Evolutionary conservation across 2,329 filamentous ascomycete genomes (phyloP).

Genomic region (Aureobasidium leucospermi): DNA sequence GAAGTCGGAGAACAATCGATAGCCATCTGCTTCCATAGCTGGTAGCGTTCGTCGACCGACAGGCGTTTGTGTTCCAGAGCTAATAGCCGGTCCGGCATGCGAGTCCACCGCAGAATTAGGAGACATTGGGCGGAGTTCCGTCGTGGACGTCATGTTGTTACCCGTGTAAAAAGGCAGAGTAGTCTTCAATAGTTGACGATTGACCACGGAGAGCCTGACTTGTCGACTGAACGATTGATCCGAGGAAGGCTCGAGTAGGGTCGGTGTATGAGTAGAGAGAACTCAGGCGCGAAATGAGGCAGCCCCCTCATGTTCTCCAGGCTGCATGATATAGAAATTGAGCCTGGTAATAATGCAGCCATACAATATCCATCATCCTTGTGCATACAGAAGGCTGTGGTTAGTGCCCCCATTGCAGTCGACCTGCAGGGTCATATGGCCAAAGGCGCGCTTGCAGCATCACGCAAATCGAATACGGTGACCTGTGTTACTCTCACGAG

Average conservation of each 20-base stretch:
- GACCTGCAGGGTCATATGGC: background rate
- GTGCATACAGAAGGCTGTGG: background rate
- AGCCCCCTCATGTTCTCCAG: background rate
- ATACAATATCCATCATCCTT: background rate
- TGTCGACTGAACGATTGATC: too few species aligned
- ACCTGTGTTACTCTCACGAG: background rate
- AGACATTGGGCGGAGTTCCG: slow-evolving; percentile 5
- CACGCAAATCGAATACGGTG: background rate
- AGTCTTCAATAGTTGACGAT: too few species aligned
- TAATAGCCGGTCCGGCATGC: background rate
- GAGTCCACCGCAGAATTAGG: background rate
- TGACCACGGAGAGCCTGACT: too few species aligned
- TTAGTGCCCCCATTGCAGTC: background rate
- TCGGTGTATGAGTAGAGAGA: background rate
- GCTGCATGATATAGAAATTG: background rate
- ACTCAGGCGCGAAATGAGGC: background rate
- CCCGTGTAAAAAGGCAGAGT: background rate
- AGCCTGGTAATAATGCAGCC: background rate
- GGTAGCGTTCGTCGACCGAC: background rate
- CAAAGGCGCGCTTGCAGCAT: background rate
- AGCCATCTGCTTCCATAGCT: background rate
- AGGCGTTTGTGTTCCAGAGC: background rate
- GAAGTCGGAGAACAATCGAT: slow-evolving; percentile 1
- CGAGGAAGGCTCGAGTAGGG: too few species aligned
- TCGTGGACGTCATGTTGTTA: background rate